Evolutionary conservation across 768 basidiomycete species (phyloP).

Genomic region (Mycena albidolilacea): DNA sequence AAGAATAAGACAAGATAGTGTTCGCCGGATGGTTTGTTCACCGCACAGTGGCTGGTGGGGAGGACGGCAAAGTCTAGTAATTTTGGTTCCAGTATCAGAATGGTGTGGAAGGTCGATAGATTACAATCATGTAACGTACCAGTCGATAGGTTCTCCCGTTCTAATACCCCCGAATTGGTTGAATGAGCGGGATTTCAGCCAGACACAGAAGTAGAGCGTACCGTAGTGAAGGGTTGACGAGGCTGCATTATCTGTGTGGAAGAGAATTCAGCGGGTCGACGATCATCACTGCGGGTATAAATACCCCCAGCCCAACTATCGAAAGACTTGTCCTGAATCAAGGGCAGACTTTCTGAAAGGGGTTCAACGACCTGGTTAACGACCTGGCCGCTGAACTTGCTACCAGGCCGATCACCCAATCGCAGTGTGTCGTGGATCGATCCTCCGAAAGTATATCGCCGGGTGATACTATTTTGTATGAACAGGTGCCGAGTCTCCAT

Average conservation of each 20-base stretch:
- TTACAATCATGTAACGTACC: background rate
- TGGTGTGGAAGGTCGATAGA: background rate
- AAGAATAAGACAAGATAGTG: background rate
- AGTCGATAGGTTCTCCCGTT: background rate
- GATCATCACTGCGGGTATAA: background rate
- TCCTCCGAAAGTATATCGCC: background rate
- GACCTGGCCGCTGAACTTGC: background rate
- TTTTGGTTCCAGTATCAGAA: slow-evolving; percentile 16
- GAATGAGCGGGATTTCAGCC: background rate
- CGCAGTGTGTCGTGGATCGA: background rate
- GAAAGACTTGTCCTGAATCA: background rate
- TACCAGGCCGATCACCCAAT: background rate
- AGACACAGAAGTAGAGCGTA: background rate
- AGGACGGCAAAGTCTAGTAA: slow-evolving; percentile 7
- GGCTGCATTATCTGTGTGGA: slow-evolving; percentile 5
- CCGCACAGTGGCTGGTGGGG: slow-evolving; percentile 11
- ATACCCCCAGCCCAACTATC: slow-evolving; percentile 1
- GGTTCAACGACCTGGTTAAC: background rate
- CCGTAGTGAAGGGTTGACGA: background rate
- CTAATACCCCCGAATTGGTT: background rate
- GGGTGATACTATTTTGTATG: background rate
- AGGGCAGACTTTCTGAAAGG: background rate
- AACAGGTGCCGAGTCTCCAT: background rate
- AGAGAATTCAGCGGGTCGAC: background rate
- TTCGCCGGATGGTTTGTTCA: background rate